Base-by-base conservation (phyloP, 2,329 filamentous ascomycete species). In the Phialemonium atrogriseum region DNA sequence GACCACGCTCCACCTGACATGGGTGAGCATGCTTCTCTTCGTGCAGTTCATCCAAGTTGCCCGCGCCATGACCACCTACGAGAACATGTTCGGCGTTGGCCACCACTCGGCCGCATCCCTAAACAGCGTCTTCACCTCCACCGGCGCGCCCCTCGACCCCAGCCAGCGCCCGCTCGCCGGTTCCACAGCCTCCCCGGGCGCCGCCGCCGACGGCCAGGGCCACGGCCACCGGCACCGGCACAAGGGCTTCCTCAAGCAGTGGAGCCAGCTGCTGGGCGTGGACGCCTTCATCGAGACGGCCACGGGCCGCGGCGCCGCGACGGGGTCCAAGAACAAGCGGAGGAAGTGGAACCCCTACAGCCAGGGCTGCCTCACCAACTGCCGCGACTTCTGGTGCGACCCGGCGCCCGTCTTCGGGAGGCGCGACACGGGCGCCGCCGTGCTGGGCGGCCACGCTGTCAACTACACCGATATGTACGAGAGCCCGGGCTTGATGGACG, bases 381-480 rank as follows among this genome's bases (percentile, higher is more conserved):
- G 91, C 59, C 81, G 76, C 43, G 93, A 98, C 57, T 98, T 98
- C 55, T 96, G 88, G 86, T 89, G 84, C 48, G 91, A 96, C 52
- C 77, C 84, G 2, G 80, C 84, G 3, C 83, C 89, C 0, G 56
- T 94, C 12, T 89, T 94, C 52, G 77, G 81, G 9, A 75, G 70
- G 46, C 72, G 81, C 36, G 77, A 84, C 47, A 80, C 74, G 30
- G 88, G 88, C 10, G 68, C 70, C 25, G 87, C 83, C 0, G 62
- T 87, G 53, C 60, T 98, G 7, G 84, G 78, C 10, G 89, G 91
- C 3, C 71, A 83, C 47, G 63, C 70, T 23, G 75, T 98, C 27
- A 86, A 95, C 59, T 98, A 95, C 56, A 84, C 83, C 13, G 74
- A 73, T 35, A 76, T 96, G 69, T 98, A 94, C 58, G 89, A 96